These are phyloP conservation scores for Trapa incisa DNA, from an alignment of 345 rosid species.

Conservation along the genomic window DNA sequence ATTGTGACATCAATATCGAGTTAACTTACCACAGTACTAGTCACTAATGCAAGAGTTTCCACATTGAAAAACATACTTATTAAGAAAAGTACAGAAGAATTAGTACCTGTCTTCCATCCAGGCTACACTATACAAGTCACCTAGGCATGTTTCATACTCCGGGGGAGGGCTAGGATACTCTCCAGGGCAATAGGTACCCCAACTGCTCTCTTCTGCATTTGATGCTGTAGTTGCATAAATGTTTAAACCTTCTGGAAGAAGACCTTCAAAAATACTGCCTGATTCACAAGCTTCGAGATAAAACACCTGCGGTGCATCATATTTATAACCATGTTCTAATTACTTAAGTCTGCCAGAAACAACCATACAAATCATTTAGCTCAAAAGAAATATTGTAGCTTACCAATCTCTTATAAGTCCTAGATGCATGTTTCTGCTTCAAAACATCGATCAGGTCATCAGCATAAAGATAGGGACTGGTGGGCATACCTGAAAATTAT, in stretches of 20 bases:
- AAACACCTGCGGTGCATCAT: slow-evolving; percentile 52
- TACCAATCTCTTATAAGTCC: slow-evolving; percentile 80
- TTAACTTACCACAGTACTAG: not conserved
- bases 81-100: not conserved
- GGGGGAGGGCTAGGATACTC: slow-evolving; percentile 81
- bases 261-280: slow-evolving; percentile 96
- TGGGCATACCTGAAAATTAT: slow-evolving; percentile 79
- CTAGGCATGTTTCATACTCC: slow-evolving; percentile 89
- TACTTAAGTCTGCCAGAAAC: not conserved
- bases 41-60: not conserved
- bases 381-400: slow-evolving; percentile 1
- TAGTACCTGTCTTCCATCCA: slow-evolving; percentile 98
- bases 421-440: slow-evolving; percentile 70
- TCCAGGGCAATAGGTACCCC: slow-evolving; percentile 99
- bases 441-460: slow-evolving; percentile 58
- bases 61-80: not conserved
- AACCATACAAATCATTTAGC: not conserved
- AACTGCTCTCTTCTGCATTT: slow-evolving; percentile 89
- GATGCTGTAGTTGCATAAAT: slow-evolving; percentile 93
- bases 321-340: not conserved
- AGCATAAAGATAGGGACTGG: slow-evolving; percentile 69
- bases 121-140: slow-evolving; percentile 91
- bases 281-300: slow-evolving; percentile 99
- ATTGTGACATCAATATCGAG: not conserved
- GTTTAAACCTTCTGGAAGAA: slow-evolving; percentile 82